Evolutionary conservation across 306 rosid genomes (phyloP).

Genomic region (Psophocarpus tetragonolobus): DNA sequence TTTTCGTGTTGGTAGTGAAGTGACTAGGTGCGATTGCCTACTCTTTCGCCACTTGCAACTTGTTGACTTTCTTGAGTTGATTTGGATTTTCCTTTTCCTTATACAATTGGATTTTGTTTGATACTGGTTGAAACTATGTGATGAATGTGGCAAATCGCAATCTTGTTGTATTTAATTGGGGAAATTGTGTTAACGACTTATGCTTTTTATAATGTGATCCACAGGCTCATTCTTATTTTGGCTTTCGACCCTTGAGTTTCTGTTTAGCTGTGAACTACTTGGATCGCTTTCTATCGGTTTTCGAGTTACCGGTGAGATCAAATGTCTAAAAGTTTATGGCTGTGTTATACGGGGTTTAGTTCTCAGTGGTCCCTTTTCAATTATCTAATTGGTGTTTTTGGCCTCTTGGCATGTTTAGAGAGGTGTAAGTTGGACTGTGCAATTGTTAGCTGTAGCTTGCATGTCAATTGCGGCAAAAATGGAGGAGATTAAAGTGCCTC

Average conservation of each 20-base stretch:
- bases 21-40: background rate
- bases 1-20: constrained; percentile 14
- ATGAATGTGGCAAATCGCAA: background rate
- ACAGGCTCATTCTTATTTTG: constrained; percentile 74
- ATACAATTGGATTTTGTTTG: background rate
- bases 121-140: constrained; percentile 14
- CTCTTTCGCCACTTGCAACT: constrained; percentile 7
- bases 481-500: constrained; percentile 79
- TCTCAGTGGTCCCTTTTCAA: constrained; percentile 26
- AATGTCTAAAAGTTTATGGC: constrained; percentile 10
- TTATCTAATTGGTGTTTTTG: constrained; percentile 26
- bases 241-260: constrained; percentile 71
- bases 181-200: constrained; percentile 35
- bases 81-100: constrained; percentile 25
- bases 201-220: constrained; percentile 40
- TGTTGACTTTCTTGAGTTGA: constrained; percentile 6
- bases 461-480: constrained; percentile 77
- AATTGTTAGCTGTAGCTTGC: constrained; percentile 86
- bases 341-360: constrained; percentile 17
- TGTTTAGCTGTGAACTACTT: constrained; percentile 84
- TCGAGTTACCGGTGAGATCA: constrained; percentile 69
- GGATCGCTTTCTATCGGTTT: constrained; percentile 85
- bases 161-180: constrained; percentile 30
- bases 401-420: constrained; percentile 42
- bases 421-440: constrained; percentile 70